phyloP scores from a whole-genome alignment of 1,139 yeast species.

The Geotrichum fermentans region DNA sequence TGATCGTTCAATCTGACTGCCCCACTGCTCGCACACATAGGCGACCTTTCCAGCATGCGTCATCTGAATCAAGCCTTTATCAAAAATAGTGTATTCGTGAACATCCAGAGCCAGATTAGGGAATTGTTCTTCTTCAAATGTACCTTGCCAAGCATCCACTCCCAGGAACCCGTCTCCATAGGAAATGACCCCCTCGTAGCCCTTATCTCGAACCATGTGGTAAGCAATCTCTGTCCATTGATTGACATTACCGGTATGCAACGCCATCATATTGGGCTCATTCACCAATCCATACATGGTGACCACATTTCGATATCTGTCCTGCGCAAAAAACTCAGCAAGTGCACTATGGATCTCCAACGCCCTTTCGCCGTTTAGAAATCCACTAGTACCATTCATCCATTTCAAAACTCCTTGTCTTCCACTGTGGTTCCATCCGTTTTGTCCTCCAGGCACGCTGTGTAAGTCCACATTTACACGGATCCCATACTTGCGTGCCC shows the following conservation, averaged over 20 bases:
- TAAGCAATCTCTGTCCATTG: slow-evolving; percentile 37
- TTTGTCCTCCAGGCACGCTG: slow-evolving; percentile 95
- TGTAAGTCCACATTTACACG: slow-evolving; percentile 90
- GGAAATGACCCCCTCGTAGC: slow-evolving; percentile 31
- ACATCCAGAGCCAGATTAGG: slow-evolving; percentile 61
- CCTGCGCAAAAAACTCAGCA: slow-evolving; percentile 59
- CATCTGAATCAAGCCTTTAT: slow-evolving; percentile 51
- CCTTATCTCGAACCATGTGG: slow-evolving; percentile 30
- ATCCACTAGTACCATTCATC: slow-evolving; percentile 45
- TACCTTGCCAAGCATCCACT: slow-evolving; percentile 32
- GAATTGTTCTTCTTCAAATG: slow-evolving; percentile 48
- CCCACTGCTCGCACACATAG: slow-evolving; percentile 42
- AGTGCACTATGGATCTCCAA: slow-evolving; percentile 60
- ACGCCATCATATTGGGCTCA: slow-evolving; percentile 75
- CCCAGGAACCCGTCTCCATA: slow-evolving; percentile 39
- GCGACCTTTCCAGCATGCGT: slow-evolving; percentile 42
- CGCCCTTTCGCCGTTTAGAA: slow-evolving; percentile 49
- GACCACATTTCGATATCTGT: slow-evolving; percentile 62
- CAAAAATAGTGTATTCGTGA: slow-evolving; percentile 62
- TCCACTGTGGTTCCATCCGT: slow-evolving; percentile 95
- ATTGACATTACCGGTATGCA: slow-evolving; percentile 29
- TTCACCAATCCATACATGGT: slow-evolving; percentile 80
- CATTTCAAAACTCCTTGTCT: slow-evolving; percentile 60
- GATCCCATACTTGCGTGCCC: slow-evolving; percentile 62
- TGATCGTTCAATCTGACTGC: slow-evolving; percentile 47